phyloP scores from a whole-genome alignment of 169 alveolate species.

The Neospora caninum region DNA sequence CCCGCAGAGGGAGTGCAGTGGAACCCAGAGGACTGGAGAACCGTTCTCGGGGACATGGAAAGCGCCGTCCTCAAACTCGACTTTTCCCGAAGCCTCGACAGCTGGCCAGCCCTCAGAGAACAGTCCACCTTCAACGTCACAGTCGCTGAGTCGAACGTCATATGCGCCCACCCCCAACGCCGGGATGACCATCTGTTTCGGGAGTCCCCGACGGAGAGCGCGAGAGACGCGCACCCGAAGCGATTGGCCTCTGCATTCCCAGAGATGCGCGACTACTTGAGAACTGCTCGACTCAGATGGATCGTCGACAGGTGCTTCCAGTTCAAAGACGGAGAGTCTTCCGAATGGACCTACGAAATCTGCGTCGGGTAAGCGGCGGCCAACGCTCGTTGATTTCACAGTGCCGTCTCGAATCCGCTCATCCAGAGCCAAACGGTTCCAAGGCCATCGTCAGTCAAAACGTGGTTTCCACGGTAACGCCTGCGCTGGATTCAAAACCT shows the following conservation, averaged over 20 bases:
- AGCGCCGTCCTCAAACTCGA: background rate
- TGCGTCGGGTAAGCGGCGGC: constrained; percentile 48
- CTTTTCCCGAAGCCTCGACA: background rate
- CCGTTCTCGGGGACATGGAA: constrained; percentile 3
- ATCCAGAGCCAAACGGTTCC: too few relatives aligned
- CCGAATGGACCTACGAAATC: constrained; percentile 64
- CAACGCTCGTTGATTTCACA: background rate
- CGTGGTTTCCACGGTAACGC: too few relatives aligned
- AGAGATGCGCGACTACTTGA: constrained; percentile 52
- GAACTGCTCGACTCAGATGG: constrained; percentile 61
- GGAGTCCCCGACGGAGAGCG: background rate
- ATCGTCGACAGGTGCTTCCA: constrained; percentile 61
- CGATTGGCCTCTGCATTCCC: constrained; percentile 38
- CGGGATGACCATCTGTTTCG: background rate
- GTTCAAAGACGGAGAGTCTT: constrained; percentile 33
- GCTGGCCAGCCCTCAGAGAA: background rate
- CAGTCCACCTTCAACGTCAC: constrained; percentile 1
- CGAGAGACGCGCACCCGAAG: background rate
- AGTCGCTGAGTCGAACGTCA: background rate
- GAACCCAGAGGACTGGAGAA: background rate
- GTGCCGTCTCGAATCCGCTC: too few relatives aligned
- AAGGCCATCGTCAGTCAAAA: too few relatives aligned
- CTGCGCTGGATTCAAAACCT: too few relatives aligned
- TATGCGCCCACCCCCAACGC: background rate
- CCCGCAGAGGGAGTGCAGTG: background rate